These are phyloP conservation scores for Poa annua DNA, from an alignment of 176 grass and related monocot genomes.

Conservation along the genomic window DNA sequence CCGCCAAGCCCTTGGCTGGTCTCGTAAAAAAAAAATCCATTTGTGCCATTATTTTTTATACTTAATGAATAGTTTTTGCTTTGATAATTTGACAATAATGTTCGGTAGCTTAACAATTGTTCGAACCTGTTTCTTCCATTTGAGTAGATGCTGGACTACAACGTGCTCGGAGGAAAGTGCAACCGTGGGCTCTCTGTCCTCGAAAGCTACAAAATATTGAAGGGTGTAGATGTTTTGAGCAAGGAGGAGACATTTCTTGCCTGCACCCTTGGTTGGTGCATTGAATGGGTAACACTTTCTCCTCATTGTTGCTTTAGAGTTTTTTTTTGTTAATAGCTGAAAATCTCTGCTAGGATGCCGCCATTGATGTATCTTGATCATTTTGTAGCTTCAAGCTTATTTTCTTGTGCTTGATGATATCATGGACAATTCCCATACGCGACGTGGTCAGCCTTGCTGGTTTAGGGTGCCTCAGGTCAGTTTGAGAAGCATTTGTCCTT, in stretches of 20 bases:
- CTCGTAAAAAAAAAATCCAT: too few relatives aligned
- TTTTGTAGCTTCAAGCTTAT: conserved; percentile 91
- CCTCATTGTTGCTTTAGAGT: conserved; percentile 7
- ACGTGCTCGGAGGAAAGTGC: conserved; percentile 91
- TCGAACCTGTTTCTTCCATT: conserved; percentile 39
- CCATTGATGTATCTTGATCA: conserved; percentile 16
- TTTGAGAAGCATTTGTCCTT: conserved; percentile 2
- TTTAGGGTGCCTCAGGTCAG: conserved; percentile 84
- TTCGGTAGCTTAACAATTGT: background rate
- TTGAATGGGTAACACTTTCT: conserved; percentile 84
- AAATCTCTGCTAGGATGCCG: background rate
- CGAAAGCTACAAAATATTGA: conserved; percentile 94
- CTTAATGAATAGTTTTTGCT: too few relatives aligned
- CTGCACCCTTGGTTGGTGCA: conserved; percentile 97
- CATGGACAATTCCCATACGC: conserved; percentile 92
- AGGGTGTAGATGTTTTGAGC: conserved; percentile 59
- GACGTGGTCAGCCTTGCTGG: conserved; percentile 96
- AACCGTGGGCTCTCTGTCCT: conserved; percentile 92
- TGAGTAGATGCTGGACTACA: conserved; percentile 95
- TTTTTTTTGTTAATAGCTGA: background rate
- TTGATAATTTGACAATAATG: too few relatives aligned
- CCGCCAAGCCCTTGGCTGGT: too few relatives aligned
- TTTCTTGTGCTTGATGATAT: conserved; percentile 99
- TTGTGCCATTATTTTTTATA: background rate
- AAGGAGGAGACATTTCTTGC: conserved; percentile 75